Percentiles rank a stretch among this genome's conserved stretches.
These are phyloP conservation scores for Penicillium waksmanii DNA, from an alignment of 495 filamentous ascomycete species.

Conservation along the genomic window DNA sequence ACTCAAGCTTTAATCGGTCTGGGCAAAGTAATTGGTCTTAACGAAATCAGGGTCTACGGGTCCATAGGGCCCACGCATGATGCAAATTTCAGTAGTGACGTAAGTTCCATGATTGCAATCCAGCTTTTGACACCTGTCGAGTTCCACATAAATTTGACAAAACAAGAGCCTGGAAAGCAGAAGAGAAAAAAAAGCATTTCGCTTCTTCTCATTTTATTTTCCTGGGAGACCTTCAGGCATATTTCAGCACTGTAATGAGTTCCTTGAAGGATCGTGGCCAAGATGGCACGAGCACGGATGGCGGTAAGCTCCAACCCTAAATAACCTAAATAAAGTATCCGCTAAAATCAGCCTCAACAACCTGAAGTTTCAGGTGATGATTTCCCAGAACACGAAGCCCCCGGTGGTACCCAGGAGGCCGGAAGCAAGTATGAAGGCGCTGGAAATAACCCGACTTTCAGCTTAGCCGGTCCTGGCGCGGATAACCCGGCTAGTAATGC, in stretches of 20 bases:
- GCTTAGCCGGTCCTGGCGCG: conserved; percentile 15
- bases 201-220: neutral
- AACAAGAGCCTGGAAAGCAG: neutral
- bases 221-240: neutral
- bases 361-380: conserved; percentile 3
- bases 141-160: conserved; percentile 6
- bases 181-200: neutral
- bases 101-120: conserved; percentile 14
- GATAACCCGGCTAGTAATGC: conserved; percentile 13
- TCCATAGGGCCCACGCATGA: conserved; percentile 5
- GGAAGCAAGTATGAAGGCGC: conserved; percentile 17
- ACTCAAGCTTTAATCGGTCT: neutral
- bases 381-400: conserved; percentile 12
- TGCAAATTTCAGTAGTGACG: conserved; percentile 14
- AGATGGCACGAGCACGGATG: neutral
- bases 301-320: conserved; percentile 12
- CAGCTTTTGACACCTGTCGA: conserved; percentile 6
- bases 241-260: neutral
- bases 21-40: neutral
- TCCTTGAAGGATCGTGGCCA: conserved; percentile 5
- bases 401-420: conserved; percentile 20
- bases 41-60: neutral
- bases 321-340: conserved; percentile 8
- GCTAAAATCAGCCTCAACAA: neutral
- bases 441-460: conserved; percentile 18